Base-by-base conservation (phyloP, 176 grass and related monocot genomes). In the Oryza meyeriana region DNA sequence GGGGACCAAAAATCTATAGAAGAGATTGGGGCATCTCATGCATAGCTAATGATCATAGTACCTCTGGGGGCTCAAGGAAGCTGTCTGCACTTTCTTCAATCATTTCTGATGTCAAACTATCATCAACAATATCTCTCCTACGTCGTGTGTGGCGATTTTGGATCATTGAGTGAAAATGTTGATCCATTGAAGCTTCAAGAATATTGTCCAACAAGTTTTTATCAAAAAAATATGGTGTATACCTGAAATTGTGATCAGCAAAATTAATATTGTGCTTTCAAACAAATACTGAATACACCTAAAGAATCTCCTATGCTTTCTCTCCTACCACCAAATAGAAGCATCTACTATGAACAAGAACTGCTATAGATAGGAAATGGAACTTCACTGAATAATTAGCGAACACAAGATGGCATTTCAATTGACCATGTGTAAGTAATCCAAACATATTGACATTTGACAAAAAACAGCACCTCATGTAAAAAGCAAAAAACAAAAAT, bases 181-280 rank as follows among this genome's bases (percentile, higher is more conserved):
- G 96, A 84, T 98, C 96, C 57, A 91, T 84, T 78, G 95, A 98
- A 82, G 90, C 81, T 82, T 97, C 95, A 72, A 98, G 95, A 76
- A 98, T 98, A 83, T 98, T 95, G 77, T 98, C 96, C 76, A 98
- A 48, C 68, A 98, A 76, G 45, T 47, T 93, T 91, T 98, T 98
- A 84, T 98, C 92, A 80, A 98, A 98, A 84, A 98, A 98, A 29
- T 98, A 98, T 75, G 95, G 95, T 76, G 85, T 89, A 79, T 98
- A 98, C 95, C 95, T 98, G 81, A 80, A 84, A 85, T 78, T 20
- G 81, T 29, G 68, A 61, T 28, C 34, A 80, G 8, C 0, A 5
- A 50, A 55, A 68, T 65, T 79, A 14, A 61, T 42, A 52, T 78
- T 26, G 62, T 36, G 30, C 31, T 55, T 82, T 73, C 12, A 65